A percentile compares a stretch with the other conserved stretches of the same genome.
Evolutionary conservation across 1,139 yeast genomes (phyloP).

Genomic region (Suhomyces coccinellae): DNA sequence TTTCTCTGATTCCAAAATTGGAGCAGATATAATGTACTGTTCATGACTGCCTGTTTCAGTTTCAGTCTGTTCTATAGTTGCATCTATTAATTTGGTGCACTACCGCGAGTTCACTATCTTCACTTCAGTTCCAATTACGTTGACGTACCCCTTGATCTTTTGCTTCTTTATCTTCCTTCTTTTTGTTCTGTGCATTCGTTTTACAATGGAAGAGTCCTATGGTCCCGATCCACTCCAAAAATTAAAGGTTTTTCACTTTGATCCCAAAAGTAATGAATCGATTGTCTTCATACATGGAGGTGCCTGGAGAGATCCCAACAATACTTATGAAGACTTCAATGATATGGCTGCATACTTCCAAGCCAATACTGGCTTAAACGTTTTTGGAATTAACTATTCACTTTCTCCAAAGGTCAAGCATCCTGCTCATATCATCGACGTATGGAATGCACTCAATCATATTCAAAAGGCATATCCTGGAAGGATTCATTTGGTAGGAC

Average conservation of each 20-base stretch:
- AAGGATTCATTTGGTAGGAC: constrained; percentile 54
- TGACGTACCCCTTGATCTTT: background rate
- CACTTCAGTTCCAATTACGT: background rate
- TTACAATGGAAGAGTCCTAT: constrained; percentile 12
- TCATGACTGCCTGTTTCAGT: too few species aligned
- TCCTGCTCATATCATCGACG: constrained; percentile 65
- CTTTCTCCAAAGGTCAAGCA: constrained; percentile 63
- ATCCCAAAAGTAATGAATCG: constrained; percentile 14
- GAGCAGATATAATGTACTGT: too few species aligned
- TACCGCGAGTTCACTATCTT: background rate
- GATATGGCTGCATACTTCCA: constrained; percentile 28
- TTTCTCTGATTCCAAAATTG: too few species aligned
- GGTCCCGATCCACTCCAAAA: constrained; percentile 23
- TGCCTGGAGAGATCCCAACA: constrained; percentile 77
- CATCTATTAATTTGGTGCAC: background rate
- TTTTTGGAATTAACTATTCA: constrained; percentile 63
- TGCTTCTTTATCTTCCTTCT: background rate
- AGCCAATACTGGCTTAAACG: constrained; percentile 15
- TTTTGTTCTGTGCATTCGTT: background rate
- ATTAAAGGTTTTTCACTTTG: constrained; percentile 16
- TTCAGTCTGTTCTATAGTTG: too few species aligned
- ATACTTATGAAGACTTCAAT: constrained; percentile 58
- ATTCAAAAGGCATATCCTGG: constrained; percentile 23
- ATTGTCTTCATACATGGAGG: constrained; percentile 79
- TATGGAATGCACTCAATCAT: constrained; percentile 42